Percentiles rank a stretch among this genome's conserved stretches.
phyloP scores from a whole-genome alignment of 2,329 filamentous ascomycete species.

The Curvularia verruculosa region DNA sequence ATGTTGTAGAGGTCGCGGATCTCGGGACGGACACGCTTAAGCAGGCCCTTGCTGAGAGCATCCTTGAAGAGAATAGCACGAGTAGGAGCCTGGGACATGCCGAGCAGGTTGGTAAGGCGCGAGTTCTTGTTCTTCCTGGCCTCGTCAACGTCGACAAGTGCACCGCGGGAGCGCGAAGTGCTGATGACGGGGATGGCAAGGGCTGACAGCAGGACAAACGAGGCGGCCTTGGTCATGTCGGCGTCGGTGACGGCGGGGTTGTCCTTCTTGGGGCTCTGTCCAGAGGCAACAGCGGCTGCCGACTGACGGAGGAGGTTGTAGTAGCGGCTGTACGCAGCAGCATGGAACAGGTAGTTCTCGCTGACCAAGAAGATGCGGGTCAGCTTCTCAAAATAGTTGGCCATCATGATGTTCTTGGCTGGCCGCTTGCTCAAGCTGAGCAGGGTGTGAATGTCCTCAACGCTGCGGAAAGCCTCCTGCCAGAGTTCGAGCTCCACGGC shows the following conservation, averaged over 20 bases:
- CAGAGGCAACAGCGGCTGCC: slow-evolving; percentile 78
- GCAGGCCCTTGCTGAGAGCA: slow-evolving; percentile 89
- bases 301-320: slow-evolving; percentile 96
- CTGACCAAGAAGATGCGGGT: slow-evolving; percentile 98
- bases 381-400: slow-evolving; percentile 99
- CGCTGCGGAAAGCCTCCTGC: slow-evolving; percentile 99
- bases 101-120: slow-evolving; percentile 91
- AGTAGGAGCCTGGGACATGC: slow-evolving; percentile 88
- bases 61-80: slow-evolving; percentile 93
- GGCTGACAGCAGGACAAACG: slow-evolving; percentile 92
- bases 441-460: slow-evolving; percentile 97
- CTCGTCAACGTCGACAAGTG: slow-evolving; percentile 95
- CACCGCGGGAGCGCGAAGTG: slow-evolving; percentile 93
- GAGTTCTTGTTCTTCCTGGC: slow-evolving; percentile 99
- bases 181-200: slow-evolving; percentile 99
- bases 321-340: slow-evolving; percentile 95
- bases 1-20: slow-evolving; percentile 98
- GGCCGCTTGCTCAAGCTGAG: slow-evolving; percentile 97
- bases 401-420: slow-evolving; percentile 99
- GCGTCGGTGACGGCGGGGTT: slow-evolving; percentile 88
- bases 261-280: slow-evolving; percentile 90
- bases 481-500: slow-evolving; percentile 97
- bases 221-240: slow-evolving; percentile 91
- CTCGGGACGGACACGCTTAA: slow-evolving; percentile 90
- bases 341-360: slow-evolving; percentile 99